Conservation (phyloP, 306 rosid species). For the Fagus crenata region DNA sequence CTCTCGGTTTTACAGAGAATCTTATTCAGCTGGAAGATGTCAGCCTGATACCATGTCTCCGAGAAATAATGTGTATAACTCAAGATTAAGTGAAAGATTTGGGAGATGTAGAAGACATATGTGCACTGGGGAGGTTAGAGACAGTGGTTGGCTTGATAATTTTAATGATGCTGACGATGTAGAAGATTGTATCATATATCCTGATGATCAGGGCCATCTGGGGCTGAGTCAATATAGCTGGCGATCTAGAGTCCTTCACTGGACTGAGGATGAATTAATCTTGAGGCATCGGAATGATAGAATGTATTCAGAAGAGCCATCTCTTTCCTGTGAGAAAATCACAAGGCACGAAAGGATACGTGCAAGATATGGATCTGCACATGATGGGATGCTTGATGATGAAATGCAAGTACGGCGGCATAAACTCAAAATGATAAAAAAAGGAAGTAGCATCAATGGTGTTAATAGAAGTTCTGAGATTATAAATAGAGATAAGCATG, state of each 20-base stretch:
- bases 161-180: slow-evolving; percentile 33
- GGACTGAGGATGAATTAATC: slow-evolving; percentile 43
- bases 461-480: slow-evolving; percentile 38
- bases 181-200: slow-evolving; percentile 38
- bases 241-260: slow-evolving; percentile 41
- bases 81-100: slow-evolving; percentile 32
- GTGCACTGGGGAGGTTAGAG: slow-evolving; percentile 29
- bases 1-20: slow-evolving; percentile 31
- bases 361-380: slow-evolving; percentile 30
- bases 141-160: slow-evolving; percentile 37
- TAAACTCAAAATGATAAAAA: slow-evolving; percentile 30
- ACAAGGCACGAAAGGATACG: slow-evolving; percentile 21
- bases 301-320: slow-evolving; percentile 23
- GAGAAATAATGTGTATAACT: slow-evolving; percentile 31
- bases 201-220: slow-evolving; percentile 32
- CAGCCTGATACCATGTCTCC: slow-evolving; percentile 28
- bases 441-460: slow-evolving; percentile 36
- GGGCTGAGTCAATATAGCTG: slow-evolving; percentile 31
- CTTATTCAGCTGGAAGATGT: slow-evolving; percentile 17
- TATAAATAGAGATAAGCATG: slow-evolving; percentile 35
- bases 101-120: slow-evolving; percentile 32
- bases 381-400: slow-evolving; percentile 36
- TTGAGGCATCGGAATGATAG: slow-evolving; percentile 33
- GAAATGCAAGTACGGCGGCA: slow-evolving; percentile 35
- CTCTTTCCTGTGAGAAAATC: slow-evolving; percentile 26